phyloP scores from a whole-genome alignment of 2,329 filamentous ascomycete genomes.

The Nemania sp. region DNA sequence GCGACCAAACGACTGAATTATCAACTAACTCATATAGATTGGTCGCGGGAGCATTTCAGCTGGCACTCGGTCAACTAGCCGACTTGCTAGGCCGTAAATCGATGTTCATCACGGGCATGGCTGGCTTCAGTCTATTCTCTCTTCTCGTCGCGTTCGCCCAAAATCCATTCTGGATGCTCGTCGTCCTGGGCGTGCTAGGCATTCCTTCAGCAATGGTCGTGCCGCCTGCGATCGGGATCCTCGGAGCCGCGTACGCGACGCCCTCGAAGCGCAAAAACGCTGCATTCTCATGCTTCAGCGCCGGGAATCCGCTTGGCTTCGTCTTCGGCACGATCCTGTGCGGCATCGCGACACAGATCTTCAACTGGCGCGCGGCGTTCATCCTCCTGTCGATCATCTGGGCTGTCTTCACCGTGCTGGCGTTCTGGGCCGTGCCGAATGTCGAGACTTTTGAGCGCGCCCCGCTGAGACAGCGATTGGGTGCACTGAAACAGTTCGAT shows the following conservation, averaged over 20 bases:
- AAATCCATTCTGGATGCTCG: constrained; percentile 60
- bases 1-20: background rate
- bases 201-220: constrained; percentile 66
- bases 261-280: constrained; percentile 48
- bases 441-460: constrained; percentile 49
- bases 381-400: constrained; percentile 67
- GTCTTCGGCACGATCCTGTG: constrained; percentile 57
- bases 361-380: constrained; percentile 66
- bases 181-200: constrained; percentile 66
- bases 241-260: constrained; percentile 65
- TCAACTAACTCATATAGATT: constrained; percentile 46
- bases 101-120: constrained; percentile 63
- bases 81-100: constrained; percentile 67
- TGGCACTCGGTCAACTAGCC: constrained; percentile 67
- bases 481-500: constrained; percentile 60
- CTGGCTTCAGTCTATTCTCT: constrained; percentile 59
- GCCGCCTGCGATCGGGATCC: constrained; percentile 64
- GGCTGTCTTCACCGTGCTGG: constrained; percentile 59
- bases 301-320: constrained; percentile 44
- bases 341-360: constrained; percentile 62
- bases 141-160: constrained; percentile 63
- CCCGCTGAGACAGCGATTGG: constrained; percentile 43
- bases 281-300: constrained; percentile 40
- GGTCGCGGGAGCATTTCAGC: constrained; percentile 64
- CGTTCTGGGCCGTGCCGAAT: constrained; percentile 63